These are phyloP conservation scores for Benincasa hispida DNA, from an alignment of 306 rosid genomes.

Conservation along the genomic window DNA sequence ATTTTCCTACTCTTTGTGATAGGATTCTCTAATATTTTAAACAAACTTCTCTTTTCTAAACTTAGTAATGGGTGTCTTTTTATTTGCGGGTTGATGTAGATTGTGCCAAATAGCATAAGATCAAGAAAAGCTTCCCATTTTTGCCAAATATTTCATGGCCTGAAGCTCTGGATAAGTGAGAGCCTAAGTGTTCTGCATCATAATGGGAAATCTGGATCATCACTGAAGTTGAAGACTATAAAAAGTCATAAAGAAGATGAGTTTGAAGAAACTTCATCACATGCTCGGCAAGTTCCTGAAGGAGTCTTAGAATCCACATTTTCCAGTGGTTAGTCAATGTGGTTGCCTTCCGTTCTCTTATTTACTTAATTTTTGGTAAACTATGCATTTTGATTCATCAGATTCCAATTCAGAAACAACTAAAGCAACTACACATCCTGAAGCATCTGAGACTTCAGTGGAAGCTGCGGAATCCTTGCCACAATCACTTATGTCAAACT, in stretches of 20 bases:
- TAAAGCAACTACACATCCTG: conserved; percentile 6
- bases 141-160: conserved; percentile 41
- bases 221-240: conserved; percentile 24
- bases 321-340: conserved; percentile 25
- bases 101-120: conserved; percentile 17
- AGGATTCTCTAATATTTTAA: neutral
- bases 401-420: conserved; percentile 11
- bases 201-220: conserved; percentile 19
- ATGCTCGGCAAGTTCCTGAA: conserved; percentile 24
- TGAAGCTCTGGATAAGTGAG: conserved; percentile 50
- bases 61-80: neutral
- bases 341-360: neutral
- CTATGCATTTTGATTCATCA: conserved; percentile 1
- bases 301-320: conserved; percentile 8
- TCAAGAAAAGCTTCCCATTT: conserved; percentile 27
- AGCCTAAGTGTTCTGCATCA: conserved; percentile 19
- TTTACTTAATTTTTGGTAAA: neutral
- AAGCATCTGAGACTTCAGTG: conserved; percentile 18
- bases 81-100: conserved; percentile 20
- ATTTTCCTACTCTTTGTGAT: neutral
- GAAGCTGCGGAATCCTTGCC: conserved; percentile 25
- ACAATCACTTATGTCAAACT: conserved; percentile 19
- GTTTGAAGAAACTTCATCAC: conserved; percentile 19
- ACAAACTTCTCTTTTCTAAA: neutral
- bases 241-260: conserved; percentile 23